Conservation (phyloP, 257 asterid genomes). For the Solanum phureja region DNA sequence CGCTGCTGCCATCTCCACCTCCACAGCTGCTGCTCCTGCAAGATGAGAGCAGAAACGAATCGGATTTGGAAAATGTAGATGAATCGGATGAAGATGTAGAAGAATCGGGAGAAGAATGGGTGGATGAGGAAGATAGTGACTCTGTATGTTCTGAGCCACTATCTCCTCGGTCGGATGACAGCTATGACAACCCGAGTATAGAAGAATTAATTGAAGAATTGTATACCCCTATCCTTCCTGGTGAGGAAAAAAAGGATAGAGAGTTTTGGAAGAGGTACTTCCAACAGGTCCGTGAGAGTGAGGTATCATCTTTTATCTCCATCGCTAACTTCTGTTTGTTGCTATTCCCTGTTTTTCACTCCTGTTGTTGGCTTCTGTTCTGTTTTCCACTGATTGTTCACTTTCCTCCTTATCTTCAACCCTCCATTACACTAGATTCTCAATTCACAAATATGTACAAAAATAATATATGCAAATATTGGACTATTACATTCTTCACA, state of each 20-base stretch:
- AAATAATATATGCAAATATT: not conserved
- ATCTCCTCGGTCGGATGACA: not conserved
- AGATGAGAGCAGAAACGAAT: not conserved
- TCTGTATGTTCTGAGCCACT: not conserved
- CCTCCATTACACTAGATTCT: not conserved
- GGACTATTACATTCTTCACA: not conserved
- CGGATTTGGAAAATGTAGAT: no score
- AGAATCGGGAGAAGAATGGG: not conserved
- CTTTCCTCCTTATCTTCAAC: not conserved
- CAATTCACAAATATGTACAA: not conserved
- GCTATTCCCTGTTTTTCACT: no score
- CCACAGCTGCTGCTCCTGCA: no score
- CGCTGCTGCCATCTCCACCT: no score
- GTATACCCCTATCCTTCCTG: not conserved
- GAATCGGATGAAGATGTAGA: not conserved
- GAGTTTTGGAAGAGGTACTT: not conserved
- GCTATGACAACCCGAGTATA: not conserved
- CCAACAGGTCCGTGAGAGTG: not conserved
- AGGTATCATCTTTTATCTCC: not conserved
- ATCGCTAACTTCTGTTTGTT: not conserved
- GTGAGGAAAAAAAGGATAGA: not conserved
- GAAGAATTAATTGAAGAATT: not conserved
- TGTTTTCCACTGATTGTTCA: not conserved
- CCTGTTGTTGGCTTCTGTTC: no score
- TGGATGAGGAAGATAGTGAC: not conserved